These are phyloP conservation scores for Kwoniella shivajii DNA, from an alignment of 1,284 basidiomycete species.

Conservation along the genomic window DNA sequence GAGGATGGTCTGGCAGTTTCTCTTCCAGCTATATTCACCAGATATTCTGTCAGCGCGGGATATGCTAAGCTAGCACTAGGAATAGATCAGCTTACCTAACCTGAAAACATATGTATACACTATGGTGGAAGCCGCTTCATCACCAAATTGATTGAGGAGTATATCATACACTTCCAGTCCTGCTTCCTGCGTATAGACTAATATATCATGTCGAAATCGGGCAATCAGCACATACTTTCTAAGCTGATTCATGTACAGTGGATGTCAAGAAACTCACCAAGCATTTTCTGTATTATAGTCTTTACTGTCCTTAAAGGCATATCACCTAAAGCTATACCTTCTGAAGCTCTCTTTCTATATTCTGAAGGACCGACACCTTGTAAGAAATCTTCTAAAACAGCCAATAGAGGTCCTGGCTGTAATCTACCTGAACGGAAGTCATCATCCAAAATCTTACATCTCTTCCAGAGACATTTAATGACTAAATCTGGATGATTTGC, in stretches of 20 bases:
- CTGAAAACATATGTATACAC: conserved; percentile 58
- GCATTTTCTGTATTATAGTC: conserved; percentile 93
- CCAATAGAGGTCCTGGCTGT: conserved; percentile 84
- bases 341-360: conserved; percentile 87
- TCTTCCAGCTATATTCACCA: conserved; percentile 67
- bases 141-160: conserved; percentile 52
- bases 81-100: conserved; percentile 62
- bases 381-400: conserved; percentile 92
- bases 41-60: background rate
- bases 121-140: conserved; percentile 54
- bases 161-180: conserved; percentile 47
- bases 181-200: conserved; percentile 45
- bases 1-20: conserved; percentile 70
- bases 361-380: conserved; percentile 92
- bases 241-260: background rate
- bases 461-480: conserved; percentile 98
- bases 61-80: background rate
- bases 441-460: conserved; percentile 90
- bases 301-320: conserved; percentile 97
- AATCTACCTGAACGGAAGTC: conserved; percentile 79
- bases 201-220: background rate
- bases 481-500: conserved; percentile 94
- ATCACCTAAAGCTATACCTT: conserved; percentile 90
- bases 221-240: background rate
- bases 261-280: conserved; percentile 64